Base-by-base conservation (phyloP, 306 rosid genomes). In the Sechiopsis laciniata region DNA sequence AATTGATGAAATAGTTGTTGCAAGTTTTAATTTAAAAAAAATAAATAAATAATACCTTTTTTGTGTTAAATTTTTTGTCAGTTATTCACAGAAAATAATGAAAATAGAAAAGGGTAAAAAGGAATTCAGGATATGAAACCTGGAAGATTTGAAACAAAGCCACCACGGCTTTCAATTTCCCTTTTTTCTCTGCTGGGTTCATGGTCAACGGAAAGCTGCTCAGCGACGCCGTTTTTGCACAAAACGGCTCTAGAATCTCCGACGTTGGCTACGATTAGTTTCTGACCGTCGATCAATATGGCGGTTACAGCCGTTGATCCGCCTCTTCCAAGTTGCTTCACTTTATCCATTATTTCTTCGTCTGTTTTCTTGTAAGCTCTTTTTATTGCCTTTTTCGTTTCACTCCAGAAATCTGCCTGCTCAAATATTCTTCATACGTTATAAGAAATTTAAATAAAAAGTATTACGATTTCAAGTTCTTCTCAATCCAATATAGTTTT, bases 291-390 rank as follows among this genome's bases (percentile, higher is more conserved):
- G 26, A 86, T 83, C 32, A 88, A 82, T 22, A 88, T 84, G 40
- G 86, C 94, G 55, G 90, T 88, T n/a, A 86, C 94, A 0, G 94
- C 91, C 12, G 94, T 88, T 32, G 94, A 88, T 45, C 94, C 94
- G 78, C 94, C 94, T 78, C 80, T 69, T 19, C 94, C 94, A 74
- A 88, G 77, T 10, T 60, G 76, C 52, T 72, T 71, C 35, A 82
- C 75, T 80, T 84, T 65, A 40, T 83, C 83, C 85, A 88, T 73
- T 79, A 86, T 88, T 29, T 84, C 85, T 9, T 84, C 77, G 55
- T 88, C 94, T 26, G 90, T 88, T 70, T 68, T 81, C 52, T 59
- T 54, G 32, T 86, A 88, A 45, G 90, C 87, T 73, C 78, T 86
- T 76, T 75, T 86, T 32, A 88, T 82, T 7, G 94, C 87, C 1